These are phyloP conservation scores for Starmerella davenportii DNA, from an alignment of 805 yeast genomes.

Conservation along the genomic window DNA sequence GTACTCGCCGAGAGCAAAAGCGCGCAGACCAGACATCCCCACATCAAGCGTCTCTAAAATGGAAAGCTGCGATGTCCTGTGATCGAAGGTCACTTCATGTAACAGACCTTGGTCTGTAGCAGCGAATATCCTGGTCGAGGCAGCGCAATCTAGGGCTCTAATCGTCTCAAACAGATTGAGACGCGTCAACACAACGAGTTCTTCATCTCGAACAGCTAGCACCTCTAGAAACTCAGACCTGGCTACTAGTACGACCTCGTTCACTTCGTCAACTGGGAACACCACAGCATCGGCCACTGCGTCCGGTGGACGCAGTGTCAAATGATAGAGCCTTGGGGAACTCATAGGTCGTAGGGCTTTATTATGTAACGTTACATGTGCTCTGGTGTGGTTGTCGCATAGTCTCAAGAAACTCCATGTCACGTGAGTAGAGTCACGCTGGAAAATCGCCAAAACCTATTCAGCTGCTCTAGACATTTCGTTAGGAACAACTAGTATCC, in stretches of 20 bases:
- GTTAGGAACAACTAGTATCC: background rate
- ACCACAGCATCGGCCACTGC: conserved; percentile 37
- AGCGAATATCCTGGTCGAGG: background rate
- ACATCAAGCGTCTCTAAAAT: background rate
- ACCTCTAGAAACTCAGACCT: conserved; percentile 38
- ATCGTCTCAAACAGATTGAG: conserved; percentile 43
- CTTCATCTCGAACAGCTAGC: conserved; percentile 37
- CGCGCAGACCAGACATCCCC: conserved; percentile 27
- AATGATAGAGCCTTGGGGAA: conserved; percentile 13
- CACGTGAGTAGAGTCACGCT: background rate
- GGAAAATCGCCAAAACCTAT: background rate
- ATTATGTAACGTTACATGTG: background rate
- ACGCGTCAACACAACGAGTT: conserved; percentile 29
- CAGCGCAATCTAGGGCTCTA: conserved; percentile 20
- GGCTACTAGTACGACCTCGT: conserved; percentile 47
- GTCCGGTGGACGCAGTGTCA: conserved; percentile 49
- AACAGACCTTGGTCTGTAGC: background rate
- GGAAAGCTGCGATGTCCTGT: background rate
- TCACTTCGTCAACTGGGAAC: conserved; percentile 39
- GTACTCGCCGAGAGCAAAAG: conserved; percentile 59
- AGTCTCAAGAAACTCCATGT: background rate
- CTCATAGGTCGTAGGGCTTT: background rate
- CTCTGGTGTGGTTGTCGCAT: conserved; percentile 1
- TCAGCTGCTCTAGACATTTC: background rate
- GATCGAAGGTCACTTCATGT: background rate